These are phyloP conservation scores for Chaetomiaceae sp. DNA, from an alignment of 2,329 filamentous ascomycete genomes.

Conservation along the genomic window DNA sequence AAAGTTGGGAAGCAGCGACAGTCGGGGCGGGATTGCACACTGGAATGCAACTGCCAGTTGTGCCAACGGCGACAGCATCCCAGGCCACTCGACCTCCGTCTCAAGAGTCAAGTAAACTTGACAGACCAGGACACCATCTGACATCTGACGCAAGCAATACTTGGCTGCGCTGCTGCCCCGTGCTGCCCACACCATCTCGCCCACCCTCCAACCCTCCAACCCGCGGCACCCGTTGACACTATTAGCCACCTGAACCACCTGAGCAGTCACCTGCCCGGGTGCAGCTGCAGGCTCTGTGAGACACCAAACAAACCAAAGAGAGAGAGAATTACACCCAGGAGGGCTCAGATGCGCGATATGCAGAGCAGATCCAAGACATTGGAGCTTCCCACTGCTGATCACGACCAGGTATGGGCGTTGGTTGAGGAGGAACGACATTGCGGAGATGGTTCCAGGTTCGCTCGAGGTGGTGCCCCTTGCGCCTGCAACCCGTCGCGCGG, in stretches of 20 bases:
- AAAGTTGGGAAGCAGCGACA: no score
- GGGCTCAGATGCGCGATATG: constrained; percentile 8
- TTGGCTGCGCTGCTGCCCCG: no score
- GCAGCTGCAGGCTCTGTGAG: constrained; percentile 26
- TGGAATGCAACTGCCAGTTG: no score
- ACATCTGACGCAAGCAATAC: neutral
- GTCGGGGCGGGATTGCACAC: no score
- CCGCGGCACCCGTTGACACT: constrained; percentile 19
- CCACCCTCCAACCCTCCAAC: no score
- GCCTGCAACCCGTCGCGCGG: no score
- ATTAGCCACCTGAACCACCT: constrained; percentile 23
- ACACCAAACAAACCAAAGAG: constrained; percentile 14
- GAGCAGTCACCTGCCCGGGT: constrained; percentile 26
- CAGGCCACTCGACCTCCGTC: no score
- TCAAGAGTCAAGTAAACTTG: no score
- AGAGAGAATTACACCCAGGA: neutral
- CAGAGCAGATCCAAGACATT: constrained; percentile 6
- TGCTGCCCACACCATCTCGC: constrained; percentile 17
- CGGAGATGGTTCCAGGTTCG: neutral
- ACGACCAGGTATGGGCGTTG: constrained; percentile 3
- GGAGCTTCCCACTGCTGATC: constrained; percentile 10
- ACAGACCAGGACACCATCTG: no score
- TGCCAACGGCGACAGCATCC: no score
- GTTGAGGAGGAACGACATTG: neutral
- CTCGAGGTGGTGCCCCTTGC: no score